Base-by-base conservation (phyloP, 192 early-diverging fungal genomes). In the Backusella tuberculispora region DNA sequence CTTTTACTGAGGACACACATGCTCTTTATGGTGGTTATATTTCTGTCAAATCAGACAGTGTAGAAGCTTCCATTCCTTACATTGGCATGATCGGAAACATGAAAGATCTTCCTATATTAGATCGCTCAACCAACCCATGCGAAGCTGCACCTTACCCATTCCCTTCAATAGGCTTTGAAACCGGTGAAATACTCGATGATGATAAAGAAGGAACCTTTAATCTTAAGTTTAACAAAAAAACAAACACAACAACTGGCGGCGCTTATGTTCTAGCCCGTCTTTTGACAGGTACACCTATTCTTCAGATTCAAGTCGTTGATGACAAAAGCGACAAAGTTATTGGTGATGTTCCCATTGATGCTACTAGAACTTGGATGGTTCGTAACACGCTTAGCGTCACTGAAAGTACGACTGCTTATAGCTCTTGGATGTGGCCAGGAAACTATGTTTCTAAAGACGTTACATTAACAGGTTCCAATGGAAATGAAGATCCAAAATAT, bases 21-120 rank as follows among this genome's bases (percentile, higher is more conserved):
- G 73, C 72, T 10, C 17, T 85, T 8, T 87, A 87, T 69, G 81
- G 82, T 44, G 85, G 85, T 8, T 87, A 60, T 19, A 69, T 87
- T 14, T 19, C n/a, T 21, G 44, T 69, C 19, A 45, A 68, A 50
- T 60, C 75, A 26, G 68, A 63, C 13, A 65, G 63, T 14, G 26
- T 72, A 34, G 48, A 71, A 2, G 68, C 63, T 17, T 56, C 66
- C 37, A 74, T 85, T 21, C 84, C 84, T 21, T 85, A 81, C 73
- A 76, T 77, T 63, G 84, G 84, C 60, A 71, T 85, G 65, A 75
- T 77, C 44, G 84, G 82, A 21, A 80, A 83, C 42, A 76, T 86
- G 68, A 42, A 50, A 46, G 67, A 77, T 26, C 76, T 85, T 14
- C 84, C 80, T 19, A 80, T 85, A 4, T 68, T 83, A 26, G 81